phyloP scores from a whole-genome alignment of 2,329 filamentous ascomycete genomes.

The Parastagonospora avenae region DNA sequence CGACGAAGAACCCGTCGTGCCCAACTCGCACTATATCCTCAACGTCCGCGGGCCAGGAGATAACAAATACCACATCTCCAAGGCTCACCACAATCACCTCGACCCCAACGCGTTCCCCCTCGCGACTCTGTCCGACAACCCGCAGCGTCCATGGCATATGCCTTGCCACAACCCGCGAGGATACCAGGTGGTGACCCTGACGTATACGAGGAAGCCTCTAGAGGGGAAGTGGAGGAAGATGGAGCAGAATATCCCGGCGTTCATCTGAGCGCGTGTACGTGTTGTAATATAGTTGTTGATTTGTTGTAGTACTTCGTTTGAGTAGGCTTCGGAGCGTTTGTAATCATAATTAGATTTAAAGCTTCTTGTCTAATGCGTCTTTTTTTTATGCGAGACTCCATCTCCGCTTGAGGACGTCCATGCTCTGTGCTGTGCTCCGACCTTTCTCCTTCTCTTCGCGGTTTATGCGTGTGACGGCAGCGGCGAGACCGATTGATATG shows the following conservation, averaged over 20 bases:
- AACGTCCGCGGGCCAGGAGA: not conserved
- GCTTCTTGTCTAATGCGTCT: slow-evolving; percentile 8
- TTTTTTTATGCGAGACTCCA: slow-evolving; percentile 37
- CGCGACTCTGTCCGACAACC: slow-evolving; percentile 2
- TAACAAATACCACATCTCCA: not conserved
- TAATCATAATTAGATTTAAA: not conserved
- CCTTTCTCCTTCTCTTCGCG: slow-evolving; percentile 57
- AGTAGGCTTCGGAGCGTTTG: not conserved
- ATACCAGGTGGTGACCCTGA: slow-evolving; percentile 9
- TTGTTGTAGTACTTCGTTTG: not conserved
- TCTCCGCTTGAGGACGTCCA: slow-evolving; percentile 50
- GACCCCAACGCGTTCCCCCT: not conserved
- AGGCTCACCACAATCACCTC: not conserved
- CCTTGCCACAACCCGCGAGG: not conserved
- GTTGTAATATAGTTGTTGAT: not conserved
- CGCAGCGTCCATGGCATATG: not conserved
- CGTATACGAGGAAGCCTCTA: slow-evolving; percentile 7
- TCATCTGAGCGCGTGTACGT: not conserved
- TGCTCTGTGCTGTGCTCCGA: slow-evolving; percentile 42
- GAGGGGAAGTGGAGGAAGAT: not conserved
- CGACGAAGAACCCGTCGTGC: not conserved
- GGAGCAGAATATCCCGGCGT: slow-evolving; percentile 3
- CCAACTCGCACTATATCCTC: not conserved
- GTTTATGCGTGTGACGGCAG: slow-evolving; percentile 48
- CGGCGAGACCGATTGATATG: slow-evolving; percentile 52